Conservation (phyloP, 2,329 filamentous ascomycete genomes). For the Penicillium sp. region DNA sequence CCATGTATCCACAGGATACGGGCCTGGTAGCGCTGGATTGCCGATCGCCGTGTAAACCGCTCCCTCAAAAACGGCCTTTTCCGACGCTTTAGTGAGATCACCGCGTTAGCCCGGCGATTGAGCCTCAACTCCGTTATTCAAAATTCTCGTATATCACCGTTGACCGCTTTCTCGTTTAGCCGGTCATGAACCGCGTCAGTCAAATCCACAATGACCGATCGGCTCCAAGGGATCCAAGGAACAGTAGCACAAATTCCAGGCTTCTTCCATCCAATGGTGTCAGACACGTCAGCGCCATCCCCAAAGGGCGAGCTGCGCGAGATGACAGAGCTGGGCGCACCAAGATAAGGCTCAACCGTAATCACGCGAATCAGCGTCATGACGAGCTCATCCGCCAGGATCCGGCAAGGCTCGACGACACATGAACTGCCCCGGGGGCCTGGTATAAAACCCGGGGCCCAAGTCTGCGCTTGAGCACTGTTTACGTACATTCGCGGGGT, state of each 20-base stretch:
- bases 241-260: not conserved
- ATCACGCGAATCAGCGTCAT: not conserved
- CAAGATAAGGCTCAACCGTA: not conserved
- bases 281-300: conserved; percentile 16
- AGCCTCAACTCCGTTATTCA: not conserved
- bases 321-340: not conserved
- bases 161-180: not conserved
- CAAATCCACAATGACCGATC: not conserved
- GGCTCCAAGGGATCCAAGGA: not conserved
- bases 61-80: not conserved
- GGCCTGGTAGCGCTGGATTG: not conserved
- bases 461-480: not conserved
- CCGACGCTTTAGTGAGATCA: not conserved
- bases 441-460: not conserved
- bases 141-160: not conserved
- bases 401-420: not conserved
- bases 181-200: not conserved
- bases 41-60: not conserved
- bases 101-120: not conserved
- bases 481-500: not conserved
- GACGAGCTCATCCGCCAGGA: conserved; percentile 13
- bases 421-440: not conserved
- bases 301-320: conserved; percentile 1
- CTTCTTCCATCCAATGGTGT: not conserved
- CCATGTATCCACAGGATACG: not conserved